Evolutionary conservation across 2,329 filamentous ascomycete species (phyloP), one percentile per base, ranked within the genome.

Genomic region (Neospermospora avenae): DNA sequence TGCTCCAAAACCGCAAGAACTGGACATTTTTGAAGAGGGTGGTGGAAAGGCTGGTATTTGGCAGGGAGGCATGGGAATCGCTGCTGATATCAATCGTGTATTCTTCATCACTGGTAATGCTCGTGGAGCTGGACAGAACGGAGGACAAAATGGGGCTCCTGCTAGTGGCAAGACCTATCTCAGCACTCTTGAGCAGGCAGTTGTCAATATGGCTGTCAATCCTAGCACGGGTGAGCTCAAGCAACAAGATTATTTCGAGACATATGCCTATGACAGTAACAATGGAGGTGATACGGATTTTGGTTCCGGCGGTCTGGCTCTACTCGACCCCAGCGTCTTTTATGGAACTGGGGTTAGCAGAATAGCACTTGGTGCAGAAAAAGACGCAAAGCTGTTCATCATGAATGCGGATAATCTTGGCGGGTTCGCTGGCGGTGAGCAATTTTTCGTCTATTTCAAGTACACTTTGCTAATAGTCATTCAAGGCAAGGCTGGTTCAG

Each of bases 11-110:
- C 58, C 58, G 3, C 52, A 60, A 31, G 39, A 48, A 8, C 46
- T 60, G 11, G 46, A 60, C 25, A 52, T 60, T 34, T 49, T n/a
- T 16, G 16, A 34, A 42, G 24, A 54, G 41, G 52, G 52, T 20
- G 53, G 53, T 44, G 60, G 60, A 11, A 62, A 62, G 24, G 57
- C 60, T 13, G 60, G 60, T 22, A 62, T 62, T 24, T 62, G 60
- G 60, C 55, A 58, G 20, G 44, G 48, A n/a, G 60, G 60, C 24
- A 62, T 59, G 60, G 57, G 58, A 22, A 39, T 62, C 22, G 60
- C 57, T 28, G 44, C 46, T 34, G 60, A 62, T 22, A 44, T 45
- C 13, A 57, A 59, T 24, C 56, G 57, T 37, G 56, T 59, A 7
- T 62, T 61, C 48, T 61, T 63, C 22, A 57, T 57, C 11, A 63